Percentiles rank a stretch among this genome's conserved stretches.
These are phyloP conservation scores for Phytophthora hibernalis DNA, from an alignment of 352 stramenopile genomes.

Conservation along the genomic window DNA sequence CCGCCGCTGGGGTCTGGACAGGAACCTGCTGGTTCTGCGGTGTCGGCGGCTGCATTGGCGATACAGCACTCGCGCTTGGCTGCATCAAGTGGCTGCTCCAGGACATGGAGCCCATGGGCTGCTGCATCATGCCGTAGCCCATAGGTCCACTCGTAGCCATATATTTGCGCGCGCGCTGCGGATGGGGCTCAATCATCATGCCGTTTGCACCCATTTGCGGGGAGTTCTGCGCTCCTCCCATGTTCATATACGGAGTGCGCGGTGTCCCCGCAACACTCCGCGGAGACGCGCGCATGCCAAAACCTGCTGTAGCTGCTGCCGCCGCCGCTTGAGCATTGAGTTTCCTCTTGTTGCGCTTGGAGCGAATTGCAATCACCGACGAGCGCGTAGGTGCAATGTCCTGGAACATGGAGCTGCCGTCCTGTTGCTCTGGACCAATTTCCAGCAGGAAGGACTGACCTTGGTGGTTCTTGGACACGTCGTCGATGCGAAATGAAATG, in stretches of 20 bases:
- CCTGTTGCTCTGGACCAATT: slow-evolving; percentile 88
- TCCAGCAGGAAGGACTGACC: slow-evolving; percentile 94
- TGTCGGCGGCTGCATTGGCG: slow-evolving; percentile 30
- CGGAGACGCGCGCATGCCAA: slow-evolving; percentile 43
- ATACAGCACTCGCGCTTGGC: slow-evolving; percentile 22
- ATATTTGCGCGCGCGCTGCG: slow-evolving; percentile 43
- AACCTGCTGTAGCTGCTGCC: slow-evolving; percentile 17
- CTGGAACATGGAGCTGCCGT: slow-evolving; percentile 85
- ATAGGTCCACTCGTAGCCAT: slow-evolving; percentile 36
- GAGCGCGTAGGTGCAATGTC: slow-evolving; percentile 91
- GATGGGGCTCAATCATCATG: slow-evolving; percentile 34
- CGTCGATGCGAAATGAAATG: slow-evolving; percentile 96
- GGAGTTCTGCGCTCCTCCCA: slow-evolving; percentile 24
- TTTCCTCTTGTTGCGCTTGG: slow-evolving; percentile 95
- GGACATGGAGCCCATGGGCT: slow-evolving; percentile 42
- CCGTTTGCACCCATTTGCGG: slow-evolving; percentile 29
- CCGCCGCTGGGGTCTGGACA: slow-evolving; percentile 34
- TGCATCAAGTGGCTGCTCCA: slow-evolving; percentile 64
- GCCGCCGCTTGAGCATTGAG: slow-evolving; percentile 47
- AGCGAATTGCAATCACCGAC: slow-evolving; percentile 92
- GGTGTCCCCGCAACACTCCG: slow-evolving; percentile 48
- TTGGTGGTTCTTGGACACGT: slow-evolving; percentile 98
- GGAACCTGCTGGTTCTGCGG: slow-evolving; percentile 24
- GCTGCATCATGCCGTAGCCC: slow-evolving; percentile 44
- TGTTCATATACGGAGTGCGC: slow-evolving; percentile 41